Conservation (phyloP, 441 rosid species). For the Bruguiera hainesii region DNA sequence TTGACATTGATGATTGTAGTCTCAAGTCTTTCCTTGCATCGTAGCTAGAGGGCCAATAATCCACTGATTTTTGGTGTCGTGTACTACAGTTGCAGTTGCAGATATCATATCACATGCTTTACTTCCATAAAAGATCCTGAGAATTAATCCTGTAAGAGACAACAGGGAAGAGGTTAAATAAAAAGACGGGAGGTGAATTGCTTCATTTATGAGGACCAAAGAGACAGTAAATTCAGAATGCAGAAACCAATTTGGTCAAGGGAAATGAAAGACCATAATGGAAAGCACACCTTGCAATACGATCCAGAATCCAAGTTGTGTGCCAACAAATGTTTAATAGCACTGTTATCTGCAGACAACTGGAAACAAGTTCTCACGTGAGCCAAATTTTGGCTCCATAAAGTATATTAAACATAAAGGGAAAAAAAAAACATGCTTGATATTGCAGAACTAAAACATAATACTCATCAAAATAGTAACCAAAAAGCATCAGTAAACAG, state of each 20-base stretch:
- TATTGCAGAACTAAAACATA: too few relatives aligned
- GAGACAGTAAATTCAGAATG: neutral
- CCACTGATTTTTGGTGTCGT: neutral
- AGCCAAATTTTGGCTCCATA: neutral
- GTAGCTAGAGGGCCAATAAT: neutral
- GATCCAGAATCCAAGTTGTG: neutral
- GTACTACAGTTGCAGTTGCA: neutral
- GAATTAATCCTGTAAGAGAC: neutral
- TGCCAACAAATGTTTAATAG: neutral
- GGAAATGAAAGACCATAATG: neutral
- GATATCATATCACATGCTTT: neutral
- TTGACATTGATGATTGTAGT: neutral
- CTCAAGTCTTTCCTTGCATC: neutral
- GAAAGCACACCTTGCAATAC: neutral
- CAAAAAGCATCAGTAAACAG: too few relatives aligned
- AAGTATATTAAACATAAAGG: too few relatives aligned
- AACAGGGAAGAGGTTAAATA: neutral
- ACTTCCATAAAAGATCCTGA: neutral
- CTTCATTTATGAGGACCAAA: neutral
- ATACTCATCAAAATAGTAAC: too few relatives aligned
- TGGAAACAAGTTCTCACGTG: neutral
- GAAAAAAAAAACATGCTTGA: too few relatives aligned
- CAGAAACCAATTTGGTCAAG: neutral
- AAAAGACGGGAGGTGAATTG: neutral
- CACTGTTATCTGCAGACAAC: slow-evolving; percentile 14